A percentile compares a stretch with the other conserved stretches of the same genome.
Conservation (phyloP, 1,284 basidiomycete genomes). For the Takashimella koratensis region DNA sequence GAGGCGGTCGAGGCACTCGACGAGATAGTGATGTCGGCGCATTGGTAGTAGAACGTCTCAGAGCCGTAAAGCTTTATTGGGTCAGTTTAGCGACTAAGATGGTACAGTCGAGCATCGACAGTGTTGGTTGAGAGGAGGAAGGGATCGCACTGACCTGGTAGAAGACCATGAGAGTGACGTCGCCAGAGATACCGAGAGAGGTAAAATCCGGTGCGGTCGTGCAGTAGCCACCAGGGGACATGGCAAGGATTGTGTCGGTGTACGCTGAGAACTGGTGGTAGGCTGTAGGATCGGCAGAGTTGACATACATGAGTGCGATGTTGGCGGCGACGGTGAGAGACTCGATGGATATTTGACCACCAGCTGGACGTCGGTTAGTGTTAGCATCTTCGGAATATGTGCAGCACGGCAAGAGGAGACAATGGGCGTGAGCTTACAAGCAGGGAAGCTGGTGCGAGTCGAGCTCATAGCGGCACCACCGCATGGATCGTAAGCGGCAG, state of each 20-base stretch:
- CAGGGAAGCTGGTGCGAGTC: background rate
- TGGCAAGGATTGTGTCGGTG: background rate
- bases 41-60: conserved; percentile 1
- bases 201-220: background rate
- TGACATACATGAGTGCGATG: background rate
- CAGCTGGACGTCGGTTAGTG: background rate
- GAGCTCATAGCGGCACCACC: background rate
- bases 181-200: background rate
- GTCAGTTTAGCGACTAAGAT: background rate
- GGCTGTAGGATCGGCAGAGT: background rate
- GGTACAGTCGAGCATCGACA: too few relatives aligned
- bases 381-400: background rate
- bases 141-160: too few relatives aligned
- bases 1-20: background rate
- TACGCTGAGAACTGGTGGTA: background rate
- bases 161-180: conserved; percentile 4
- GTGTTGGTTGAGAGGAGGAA: too few relatives aligned
- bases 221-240: background rate
- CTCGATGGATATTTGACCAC: background rate
- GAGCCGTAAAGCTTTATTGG: background rate
- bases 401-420: background rate
- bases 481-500: background rate
- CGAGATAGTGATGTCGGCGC: background rate
- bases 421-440: background rate
- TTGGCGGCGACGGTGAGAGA: background rate